phyloP scores from a whole-genome alignment of 345 rosid genomes.

The Linum usitatissimum region DNA sequence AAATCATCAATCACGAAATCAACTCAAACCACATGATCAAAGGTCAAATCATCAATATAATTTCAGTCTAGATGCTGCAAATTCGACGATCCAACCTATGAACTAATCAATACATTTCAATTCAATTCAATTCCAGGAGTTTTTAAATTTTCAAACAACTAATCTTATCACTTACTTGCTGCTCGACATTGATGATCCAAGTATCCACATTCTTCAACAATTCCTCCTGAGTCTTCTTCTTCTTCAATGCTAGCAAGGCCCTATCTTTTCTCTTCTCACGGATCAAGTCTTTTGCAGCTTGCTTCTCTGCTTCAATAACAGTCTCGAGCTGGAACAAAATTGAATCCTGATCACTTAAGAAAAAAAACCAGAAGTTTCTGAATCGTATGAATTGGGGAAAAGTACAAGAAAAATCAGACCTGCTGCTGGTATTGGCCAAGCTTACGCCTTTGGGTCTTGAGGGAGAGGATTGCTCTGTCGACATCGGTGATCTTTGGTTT shows the following conservation, averaged over 20 bases:
- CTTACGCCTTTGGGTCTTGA: constrained; percentile 92
- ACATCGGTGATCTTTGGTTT: constrained; percentile 90
- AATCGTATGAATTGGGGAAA: background rate
- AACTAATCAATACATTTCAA: too few species aligned
- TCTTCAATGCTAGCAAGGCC: constrained; percentile 86
- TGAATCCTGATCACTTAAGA: background rate
- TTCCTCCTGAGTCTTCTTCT: constrained; percentile 88
- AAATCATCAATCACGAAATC: background rate
- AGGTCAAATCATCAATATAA: background rate
- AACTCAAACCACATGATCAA: background rate
- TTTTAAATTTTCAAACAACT: too few species aligned
- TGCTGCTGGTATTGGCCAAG: constrained; percentile 81
- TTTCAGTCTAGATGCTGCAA: too few species aligned
- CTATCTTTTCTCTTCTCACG: constrained; percentile 80
- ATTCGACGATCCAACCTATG: too few species aligned
- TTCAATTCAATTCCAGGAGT: background rate
- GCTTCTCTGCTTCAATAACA: constrained; percentile 84
- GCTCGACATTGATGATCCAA: constrained; percentile 93
- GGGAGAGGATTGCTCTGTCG: constrained; percentile 85
- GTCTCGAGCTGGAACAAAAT: constrained; percentile 44
- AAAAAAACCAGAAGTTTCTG: background rate
- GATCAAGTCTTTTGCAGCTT: constrained; percentile 77
- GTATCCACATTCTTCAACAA: constrained; percentile 81
- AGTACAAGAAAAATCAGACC: constrained; percentile 23
- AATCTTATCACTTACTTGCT: constrained; percentile 47